Percentiles rank a stretch among this genome's conserved stretches.
Evolutionary conservation across 768 basidiomycete genomes (phyloP).

Genomic region (Boletus vinaceobasis): DNA sequence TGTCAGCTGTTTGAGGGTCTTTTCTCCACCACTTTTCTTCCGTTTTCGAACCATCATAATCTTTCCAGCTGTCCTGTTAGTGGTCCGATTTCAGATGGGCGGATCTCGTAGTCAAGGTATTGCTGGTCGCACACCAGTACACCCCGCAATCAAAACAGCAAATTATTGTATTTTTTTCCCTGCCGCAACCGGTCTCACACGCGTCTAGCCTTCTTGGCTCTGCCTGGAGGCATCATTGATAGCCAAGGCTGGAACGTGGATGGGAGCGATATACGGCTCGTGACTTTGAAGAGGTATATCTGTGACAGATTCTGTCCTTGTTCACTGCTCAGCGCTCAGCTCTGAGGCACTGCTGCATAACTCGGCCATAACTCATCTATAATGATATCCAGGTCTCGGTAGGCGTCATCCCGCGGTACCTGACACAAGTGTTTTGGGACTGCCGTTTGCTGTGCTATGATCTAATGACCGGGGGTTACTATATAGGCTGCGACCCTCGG

Average conservation of each 20-base stretch:
- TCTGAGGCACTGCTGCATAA: not conserved
- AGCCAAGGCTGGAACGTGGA: not conserved
- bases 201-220: conserved; percentile 2
- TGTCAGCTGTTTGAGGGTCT: not conserved
- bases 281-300: not conserved
- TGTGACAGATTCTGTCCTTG: not conserved
- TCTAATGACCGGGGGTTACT: conserved; percentile 7
- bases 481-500: conserved; percentile 17
- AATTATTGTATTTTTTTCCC: not conserved
- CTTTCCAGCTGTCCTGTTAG: not conserved
- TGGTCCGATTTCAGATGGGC: not conserved
- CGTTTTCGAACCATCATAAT: not conserved
- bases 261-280: not conserved
- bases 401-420: conserved; percentile 1
- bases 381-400: not conserved
- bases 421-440: not conserved
- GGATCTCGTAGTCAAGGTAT: conserved; percentile 21
- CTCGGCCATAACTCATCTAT: not conserved
- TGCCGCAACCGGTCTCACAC: conserved; percentile 13
- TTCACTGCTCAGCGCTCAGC: not conserved
- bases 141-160: not conserved
- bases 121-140: not conserved
- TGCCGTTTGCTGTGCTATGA: conserved; percentile 16
- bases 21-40: not conserved
- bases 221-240: not conserved